phyloP scores from a whole-genome alignment of 192 early-diverging fungal species.

The Dissophora ornata region DNA sequence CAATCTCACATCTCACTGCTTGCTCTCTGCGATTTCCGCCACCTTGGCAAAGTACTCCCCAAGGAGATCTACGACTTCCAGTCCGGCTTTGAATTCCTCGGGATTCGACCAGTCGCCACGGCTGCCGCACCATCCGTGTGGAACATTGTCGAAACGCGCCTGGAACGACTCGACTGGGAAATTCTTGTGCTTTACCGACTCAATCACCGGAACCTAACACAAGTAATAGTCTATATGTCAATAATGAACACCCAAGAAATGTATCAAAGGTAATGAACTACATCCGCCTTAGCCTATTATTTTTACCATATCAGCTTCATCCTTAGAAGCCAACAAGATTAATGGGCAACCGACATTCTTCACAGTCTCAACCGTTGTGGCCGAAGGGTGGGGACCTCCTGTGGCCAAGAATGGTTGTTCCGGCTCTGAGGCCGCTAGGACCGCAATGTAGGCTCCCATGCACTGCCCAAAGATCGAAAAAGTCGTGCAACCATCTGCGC shows the following conservation, averaged over 20 bases:
- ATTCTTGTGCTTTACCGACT: slow-evolving; percentile 26
- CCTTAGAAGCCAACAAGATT: slow-evolving; percentile 67
- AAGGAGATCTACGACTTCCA: slow-evolving; percentile 33
- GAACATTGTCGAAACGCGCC: slow-evolving; percentile 28
- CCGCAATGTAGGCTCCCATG: slow-evolving; percentile 72
- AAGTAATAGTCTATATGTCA: background rate
- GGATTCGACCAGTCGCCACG: slow-evolving; percentile 35
- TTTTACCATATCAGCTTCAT: slow-evolving; percentile 27
- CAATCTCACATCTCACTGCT: slow-evolving; percentile 9
- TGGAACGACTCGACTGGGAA: slow-evolving; percentile 29
- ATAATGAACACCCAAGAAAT: too few species aligned
- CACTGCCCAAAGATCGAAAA: slow-evolving; percentile 76
- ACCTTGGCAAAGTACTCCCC: slow-evolving; percentile 27
- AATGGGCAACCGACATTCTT: slow-evolving; percentile 67
- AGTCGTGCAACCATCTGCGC: slow-evolving; percentile 48
- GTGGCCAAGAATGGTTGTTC: slow-evolving; percentile 56
- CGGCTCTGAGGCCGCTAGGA: slow-evolving; percentile 56
- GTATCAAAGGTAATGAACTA: background rate
- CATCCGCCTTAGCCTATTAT: background rate
- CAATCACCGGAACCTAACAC: background rate
- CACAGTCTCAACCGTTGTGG: slow-evolving; percentile 57
- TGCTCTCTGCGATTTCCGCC: slow-evolving; percentile 13
- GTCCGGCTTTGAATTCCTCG: slow-evolving; percentile 20
- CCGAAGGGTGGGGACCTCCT: slow-evolving; percentile 72
- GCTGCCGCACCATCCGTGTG: slow-evolving; percentile 25